Evolutionary conservation across 2,329 filamentous ascomycete genomes (phyloP).

Genomic region (Ophiostoma montium): DNA sequence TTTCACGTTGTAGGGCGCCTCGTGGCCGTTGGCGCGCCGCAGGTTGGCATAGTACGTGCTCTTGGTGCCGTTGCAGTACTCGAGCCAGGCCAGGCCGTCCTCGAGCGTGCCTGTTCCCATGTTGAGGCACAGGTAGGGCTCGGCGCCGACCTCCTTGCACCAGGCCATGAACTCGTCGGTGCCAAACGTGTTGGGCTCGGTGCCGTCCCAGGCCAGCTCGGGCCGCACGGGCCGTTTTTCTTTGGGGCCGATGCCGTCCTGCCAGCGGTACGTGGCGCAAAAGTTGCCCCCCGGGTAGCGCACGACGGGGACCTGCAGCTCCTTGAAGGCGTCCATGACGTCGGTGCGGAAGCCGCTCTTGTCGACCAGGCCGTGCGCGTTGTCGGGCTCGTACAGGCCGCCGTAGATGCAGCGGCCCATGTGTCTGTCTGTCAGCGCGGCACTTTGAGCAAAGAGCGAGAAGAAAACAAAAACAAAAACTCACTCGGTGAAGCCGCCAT

Average conservation of each 20-base stretch:
- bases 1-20: conserved; percentile 67
- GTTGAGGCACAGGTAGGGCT: conserved; percentile 70
- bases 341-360: conserved; percentile 63
- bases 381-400: conserved; percentile 68
- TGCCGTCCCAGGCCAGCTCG: conserved; percentile 67
- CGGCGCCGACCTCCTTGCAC: conserved; percentile 57
- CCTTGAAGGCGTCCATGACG: conserved; percentile 58
- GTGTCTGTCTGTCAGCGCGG: conserved; percentile 27
- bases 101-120: conserved; percentile 57
- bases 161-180: conserved; percentile 80
- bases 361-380: conserved; percentile 47
- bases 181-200: conserved; percentile 66
- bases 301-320: conserved; percentile 62
- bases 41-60: conserved; percentile 75
- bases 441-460: no score
- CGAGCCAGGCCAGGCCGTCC: conserved; percentile 58
- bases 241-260: conserved; percentile 62
- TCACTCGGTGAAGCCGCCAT: conserved; percentile 68
- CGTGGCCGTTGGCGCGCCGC: conserved; percentile 57
- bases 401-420: conserved; percentile 85
- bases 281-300: conserved; percentile 79
- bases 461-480: neutral
- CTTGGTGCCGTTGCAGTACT: conserved; percentile 70
- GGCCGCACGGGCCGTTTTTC: conserved; percentile 52
- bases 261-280: conserved; percentile 73